phyloP scores from a whole-genome alignment of 164 flowering plant genomes.

The Sextonia rubra region DNA sequence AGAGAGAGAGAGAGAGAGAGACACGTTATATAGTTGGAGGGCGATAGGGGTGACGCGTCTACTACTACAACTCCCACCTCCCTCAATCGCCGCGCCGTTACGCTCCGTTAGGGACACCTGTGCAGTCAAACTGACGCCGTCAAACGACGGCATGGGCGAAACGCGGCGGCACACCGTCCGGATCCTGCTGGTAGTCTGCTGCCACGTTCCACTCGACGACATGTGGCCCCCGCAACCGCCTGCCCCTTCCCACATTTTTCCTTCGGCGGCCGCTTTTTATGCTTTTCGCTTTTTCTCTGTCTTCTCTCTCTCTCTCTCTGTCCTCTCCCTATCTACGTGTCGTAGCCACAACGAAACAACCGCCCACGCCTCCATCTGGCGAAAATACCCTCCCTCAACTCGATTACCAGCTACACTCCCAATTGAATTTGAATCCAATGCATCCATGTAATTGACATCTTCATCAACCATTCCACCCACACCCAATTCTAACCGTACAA shows the following conservation, averaged over 20 bases:
- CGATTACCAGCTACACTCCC: not conserved
- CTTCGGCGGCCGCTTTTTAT: not conserved
- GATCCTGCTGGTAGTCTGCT: not conserved
- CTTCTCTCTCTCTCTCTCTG: not conserved
- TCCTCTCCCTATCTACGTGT: not conserved
- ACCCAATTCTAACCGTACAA: too few species aligned
- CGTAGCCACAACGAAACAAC: not conserved
- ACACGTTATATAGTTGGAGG: too few species aligned
- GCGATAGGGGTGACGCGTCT: too few species aligned
- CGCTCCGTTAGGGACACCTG: not conserved
- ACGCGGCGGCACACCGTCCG: conserved; percentile 4
- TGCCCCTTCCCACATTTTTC: not conserved
- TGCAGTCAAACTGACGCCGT: not conserved
- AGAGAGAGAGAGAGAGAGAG: too few species aligned
- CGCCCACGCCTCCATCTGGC: not conserved
- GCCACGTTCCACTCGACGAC: not conserved
- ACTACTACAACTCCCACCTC: too few species aligned
- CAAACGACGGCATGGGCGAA: not conserved
- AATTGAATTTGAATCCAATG: not conserved
- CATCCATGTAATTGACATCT: not conserved
- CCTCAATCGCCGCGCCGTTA: not conserved
- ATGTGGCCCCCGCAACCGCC: not conserved
- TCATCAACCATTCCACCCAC: too few species aligned
- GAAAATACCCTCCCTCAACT: not conserved
- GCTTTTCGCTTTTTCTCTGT: not conserved